Evolutionary conservation across 768 basidiomycete species (phyloP), one percentile per base, ranked within the genome.

Genomic region (Mycena galericulata): DNA sequence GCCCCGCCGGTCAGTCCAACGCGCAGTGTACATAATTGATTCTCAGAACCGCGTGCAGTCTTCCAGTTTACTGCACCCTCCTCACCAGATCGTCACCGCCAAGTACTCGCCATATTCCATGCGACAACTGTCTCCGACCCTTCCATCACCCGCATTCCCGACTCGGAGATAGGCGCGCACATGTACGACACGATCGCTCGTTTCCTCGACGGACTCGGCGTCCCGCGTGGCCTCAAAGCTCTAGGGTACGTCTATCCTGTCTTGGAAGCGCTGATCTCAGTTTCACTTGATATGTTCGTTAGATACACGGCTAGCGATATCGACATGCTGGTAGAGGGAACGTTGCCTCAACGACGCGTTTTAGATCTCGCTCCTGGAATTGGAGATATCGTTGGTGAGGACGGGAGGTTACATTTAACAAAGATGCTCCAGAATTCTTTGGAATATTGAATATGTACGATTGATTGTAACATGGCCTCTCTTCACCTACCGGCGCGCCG

Each of bases 51-150:
- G 36, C 41, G 12, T 57, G 20, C 55, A 88, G 97, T 98, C 47
- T 98, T 99, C 86, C 89, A 92, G 75, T 98, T 97, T 80, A 98
- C 97, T 10, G 93, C 97, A 0, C 96, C 97, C 9, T 97, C 97
- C 6, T 91, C 95, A 0, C 95, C 96, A 3, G 89, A 92, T 67
- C 92, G 96, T 46, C 97, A 99, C 80, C 91, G 97, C 49, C 90
- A 95, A 78, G 94, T 91, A 1, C 86, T 97, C 18, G 90, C 93
- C 2, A 90, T 97, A 74, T 98, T 98, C 85, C 88, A 86, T 45
- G 78, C 82, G 62, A 89, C 89, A 0, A 89, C 85, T 27, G 77
- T 84, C n/a, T 84, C 89, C 1, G 90, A 94, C 80, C 87, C 93
- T 17, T 87, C 88, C 3, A 90, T 95, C 72, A 81, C 86, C 4